phyloP scores from a whole-genome alignment of 306 rosid genomes.

The Prunus davidiana region DNA sequence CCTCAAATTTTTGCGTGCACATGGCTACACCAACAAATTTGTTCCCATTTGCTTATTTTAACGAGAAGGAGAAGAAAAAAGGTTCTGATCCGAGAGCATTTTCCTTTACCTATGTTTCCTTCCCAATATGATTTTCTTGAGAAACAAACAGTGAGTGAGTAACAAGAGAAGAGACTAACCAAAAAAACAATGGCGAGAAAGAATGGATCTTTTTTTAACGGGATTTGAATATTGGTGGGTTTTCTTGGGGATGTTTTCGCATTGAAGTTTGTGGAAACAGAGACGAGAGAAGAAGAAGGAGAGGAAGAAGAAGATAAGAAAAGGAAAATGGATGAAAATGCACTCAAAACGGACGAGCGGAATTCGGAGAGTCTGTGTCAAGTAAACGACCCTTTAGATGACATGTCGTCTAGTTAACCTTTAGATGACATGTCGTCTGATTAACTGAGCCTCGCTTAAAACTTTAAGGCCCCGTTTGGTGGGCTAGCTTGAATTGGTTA shows the following conservation, averaged over 20 bases:
- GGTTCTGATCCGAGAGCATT: conserved; percentile 12
- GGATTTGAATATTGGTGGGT: conserved; percentile 13
- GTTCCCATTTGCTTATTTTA: neutral
- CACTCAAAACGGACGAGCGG: neutral
- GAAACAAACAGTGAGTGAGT: neutral
- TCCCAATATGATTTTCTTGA: neutral
- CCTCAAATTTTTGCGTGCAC: conserved; percentile 35
- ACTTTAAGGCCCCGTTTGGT: neutral
- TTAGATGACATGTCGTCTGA: neutral
- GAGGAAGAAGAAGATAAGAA: too few relatives aligned
- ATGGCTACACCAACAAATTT: conserved; percentile 30
- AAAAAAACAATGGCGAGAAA: conserved; percentile 24
- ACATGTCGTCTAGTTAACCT: neutral
- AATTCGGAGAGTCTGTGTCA: conserved; percentile 12
- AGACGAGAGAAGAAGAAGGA: too few relatives aligned
- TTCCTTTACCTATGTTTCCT: neutral
- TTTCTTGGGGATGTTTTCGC: conserved; percentile 14
- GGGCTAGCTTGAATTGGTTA: too few relatives aligned
- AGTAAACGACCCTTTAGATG: neutral
- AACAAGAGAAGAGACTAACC: conserved; percentile 14
- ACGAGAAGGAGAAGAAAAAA: neutral
- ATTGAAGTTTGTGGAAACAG: conserved; percentile 21
- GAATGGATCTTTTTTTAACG: neutral
- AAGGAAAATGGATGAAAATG: too few relatives aligned
- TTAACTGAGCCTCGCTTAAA: too few relatives aligned